Evolutionary conservation across 306 rosid genomes (phyloP), one percentile per base, ranked within the genome.

Genomic region (Cicer cuneatum): DNA sequence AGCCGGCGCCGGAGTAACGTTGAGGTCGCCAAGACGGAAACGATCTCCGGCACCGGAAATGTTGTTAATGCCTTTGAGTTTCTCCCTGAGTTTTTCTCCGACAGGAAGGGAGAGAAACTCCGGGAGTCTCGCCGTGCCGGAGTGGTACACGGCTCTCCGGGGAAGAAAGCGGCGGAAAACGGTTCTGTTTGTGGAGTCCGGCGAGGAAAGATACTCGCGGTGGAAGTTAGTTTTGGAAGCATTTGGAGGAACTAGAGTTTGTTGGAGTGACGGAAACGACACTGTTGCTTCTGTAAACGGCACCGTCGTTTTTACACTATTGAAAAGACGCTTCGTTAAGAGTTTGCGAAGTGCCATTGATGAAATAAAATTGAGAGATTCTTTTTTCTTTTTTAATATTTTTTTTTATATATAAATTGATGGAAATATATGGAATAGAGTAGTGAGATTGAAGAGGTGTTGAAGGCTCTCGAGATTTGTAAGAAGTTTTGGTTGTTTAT

Each of bases 281-380:
- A 71, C 21, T 8, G 72, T 56, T 15, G 70, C 1, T 5, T 71
- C 15, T 2, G 74, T 38, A 0, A 73, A 66, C 40, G 85, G 64
- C 15, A 52, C 16, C 11, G 75, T 49, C 3, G 71, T 64, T 79
- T 76, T 78, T 73, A 42, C 2, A 33, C 83, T 66, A 9, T 77
- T 71, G 2, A 75, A 54, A 0, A 75, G 19, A 15, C 90, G 89
- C 76, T 81, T 85, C 40, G 84, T 24, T 1, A 90, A 59, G 46
- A 85, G 59, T 76, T 87, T 84, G 5, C 89, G 83, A 82, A 86
- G 84, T 66, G 92, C 96, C 99, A 92, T 94, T 76, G 75, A 60
- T 29, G n/a, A 2, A 4, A 9, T 14, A 29, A 24, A 2, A 24
- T 24, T 24, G 33, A 24, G 33, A 24, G 33, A 24, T 24, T 24